Evolutionary conservation across 2,329 filamentous ascomycete species (phyloP), one percentile per base, ranked within the genome.

Genomic region (Aschersonia sp.): DNA sequence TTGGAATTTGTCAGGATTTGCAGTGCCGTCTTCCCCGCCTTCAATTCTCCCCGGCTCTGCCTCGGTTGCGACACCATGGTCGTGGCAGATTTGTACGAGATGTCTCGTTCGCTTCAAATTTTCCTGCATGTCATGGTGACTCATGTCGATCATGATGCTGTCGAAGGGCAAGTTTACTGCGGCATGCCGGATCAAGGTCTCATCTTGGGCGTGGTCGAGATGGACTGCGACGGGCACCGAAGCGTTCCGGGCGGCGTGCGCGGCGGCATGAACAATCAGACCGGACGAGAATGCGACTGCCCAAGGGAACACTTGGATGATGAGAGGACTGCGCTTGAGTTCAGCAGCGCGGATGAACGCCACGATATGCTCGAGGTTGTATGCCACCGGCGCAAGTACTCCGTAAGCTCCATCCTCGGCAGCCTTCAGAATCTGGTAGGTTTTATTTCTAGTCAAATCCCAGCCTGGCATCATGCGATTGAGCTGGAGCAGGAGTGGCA

Each of bases 71-170:
- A 84, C 83, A 0, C 79, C 79, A 32, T 73, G 66, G 50, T 65
- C 74, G 55, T 82, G 74, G 56, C 80, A 82, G 56, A 79, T 76
- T 30, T 62, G 62, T 4, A 79, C 77, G 47, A 84, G 62, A 48
- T 81, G 75, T 49, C 68, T 70, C n/a, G 80, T 84, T 58, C 73
- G 69, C 1, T 69, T 66, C 39, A 87, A 66, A 57, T 87, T 87
- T 64, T 85, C 81, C 47, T 73, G 79, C 54, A 79, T 79, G 54
- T 83, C 80, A 57, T 83, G 78, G 58, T 86, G 82, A 49, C 72
- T 77, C 81, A 87, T 87, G 62, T 87, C 83, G 0, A 86, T 77
- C 82, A 87, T 86, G 59, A 87, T 84, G 47, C 70, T 74, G 59
- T 86, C 83, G 53, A 86, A 85, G 0, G 69, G 70, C 39, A 77